Percentiles rank a stretch among this genome's conserved stretches.
Evolutionary conservation across 2,329 filamentous ascomycete genomes (phyloP).

Genomic region (Parasarocladium wereldwijsianum): DNA sequence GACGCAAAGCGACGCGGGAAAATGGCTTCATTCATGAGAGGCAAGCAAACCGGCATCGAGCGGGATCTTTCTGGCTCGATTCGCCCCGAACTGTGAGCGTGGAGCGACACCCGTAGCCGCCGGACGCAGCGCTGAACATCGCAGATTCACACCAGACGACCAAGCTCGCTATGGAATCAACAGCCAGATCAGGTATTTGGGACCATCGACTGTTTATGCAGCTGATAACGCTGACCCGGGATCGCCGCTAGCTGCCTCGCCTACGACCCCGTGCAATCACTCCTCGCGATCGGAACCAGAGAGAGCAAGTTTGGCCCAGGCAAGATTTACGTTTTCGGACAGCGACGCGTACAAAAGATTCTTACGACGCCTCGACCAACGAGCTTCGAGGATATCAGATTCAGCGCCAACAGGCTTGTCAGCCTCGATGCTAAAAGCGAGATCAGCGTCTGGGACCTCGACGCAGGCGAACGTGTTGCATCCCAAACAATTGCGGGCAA

Average conservation of each 20-base stretch:
- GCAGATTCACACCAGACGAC: slow-evolving; percentile 79
- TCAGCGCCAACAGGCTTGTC: slow-evolving; percentile 74
- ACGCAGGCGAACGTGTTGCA: slow-evolving; percentile 49
- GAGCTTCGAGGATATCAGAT: slow-evolving; percentile 65
- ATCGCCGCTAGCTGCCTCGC: slow-evolving; percentile 55
- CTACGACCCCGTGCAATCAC: slow-evolving; percentile 87
- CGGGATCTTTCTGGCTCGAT: slow-evolving; percentile 80
- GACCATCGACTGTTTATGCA: not conserved
- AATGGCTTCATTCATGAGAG: slow-evolving; percentile 81
- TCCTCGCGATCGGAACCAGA: slow-evolving; percentile 81
- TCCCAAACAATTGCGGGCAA: slow-evolving; percentile 64
- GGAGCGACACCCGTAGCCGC: too few species aligned
- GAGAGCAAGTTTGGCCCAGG: slow-evolving; percentile 76
- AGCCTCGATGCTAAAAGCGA: slow-evolving; percentile 80
- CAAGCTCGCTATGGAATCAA: slow-evolving; percentile 72
- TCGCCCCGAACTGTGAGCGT: slow-evolving; percentile 53
- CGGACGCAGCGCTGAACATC: too few species aligned
- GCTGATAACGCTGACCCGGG: not conserved
- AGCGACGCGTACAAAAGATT: slow-evolving; percentile 62
- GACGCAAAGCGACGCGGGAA: not conserved
- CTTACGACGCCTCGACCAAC: slow-evolving; percentile 56
- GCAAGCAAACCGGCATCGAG: slow-evolving; percentile 86
- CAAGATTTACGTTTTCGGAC: slow-evolving; percentile 80
- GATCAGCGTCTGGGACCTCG: slow-evolving; percentile 68
- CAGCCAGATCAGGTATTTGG: slow-evolving; percentile 48